Evolutionary conservation across 208 protist species (phyloP).

Genomic region (Trypanosoma scelopori): DNA sequence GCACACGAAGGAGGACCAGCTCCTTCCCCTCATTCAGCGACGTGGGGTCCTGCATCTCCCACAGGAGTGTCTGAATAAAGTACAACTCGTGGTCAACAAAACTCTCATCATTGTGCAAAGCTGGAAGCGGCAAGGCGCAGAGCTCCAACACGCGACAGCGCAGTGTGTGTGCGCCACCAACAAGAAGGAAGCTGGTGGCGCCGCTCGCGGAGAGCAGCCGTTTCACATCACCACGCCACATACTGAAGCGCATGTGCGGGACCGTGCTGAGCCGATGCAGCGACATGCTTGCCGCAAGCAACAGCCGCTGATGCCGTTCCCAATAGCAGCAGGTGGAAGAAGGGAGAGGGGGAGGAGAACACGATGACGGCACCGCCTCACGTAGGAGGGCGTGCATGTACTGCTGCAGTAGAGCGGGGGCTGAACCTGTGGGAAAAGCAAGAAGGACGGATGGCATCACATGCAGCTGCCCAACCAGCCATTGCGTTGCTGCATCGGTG

Average conservation of each 20-base stretch:
- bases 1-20: constrained; percentile 20
- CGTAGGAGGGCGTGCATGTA: constrained; percentile 36
- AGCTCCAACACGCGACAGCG: constrained; percentile 29
- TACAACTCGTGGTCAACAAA: constrained; percentile 28
- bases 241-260: constrained; percentile 31
- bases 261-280: constrained; percentile 29
- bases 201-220: constrained; percentile 25
- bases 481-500: constrained; percentile 9
- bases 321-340: not conserved
- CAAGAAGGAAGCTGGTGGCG: not conserved
- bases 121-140: constrained; percentile 27
- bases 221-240: constrained; percentile 31
- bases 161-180: constrained; percentile 1
- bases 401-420: constrained; percentile 17
- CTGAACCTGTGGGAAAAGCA: constrained; percentile 17
- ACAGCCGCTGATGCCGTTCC: constrained; percentile 18
- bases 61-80: constrained; percentile 21
- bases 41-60: not conserved
- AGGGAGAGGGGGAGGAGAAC: not conserved
- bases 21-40: constrained; percentile 11
- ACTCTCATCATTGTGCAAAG: constrained; percentile 26
- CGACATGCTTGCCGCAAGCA: constrained; percentile 13
- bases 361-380: constrained; percentile 7
- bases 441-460: constrained; percentile 22
- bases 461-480: constrained; percentile 24